Evolutionary conservation across 306 rosid genomes (phyloP).

Genomic region (Cicer chorassanicum): DNA sequence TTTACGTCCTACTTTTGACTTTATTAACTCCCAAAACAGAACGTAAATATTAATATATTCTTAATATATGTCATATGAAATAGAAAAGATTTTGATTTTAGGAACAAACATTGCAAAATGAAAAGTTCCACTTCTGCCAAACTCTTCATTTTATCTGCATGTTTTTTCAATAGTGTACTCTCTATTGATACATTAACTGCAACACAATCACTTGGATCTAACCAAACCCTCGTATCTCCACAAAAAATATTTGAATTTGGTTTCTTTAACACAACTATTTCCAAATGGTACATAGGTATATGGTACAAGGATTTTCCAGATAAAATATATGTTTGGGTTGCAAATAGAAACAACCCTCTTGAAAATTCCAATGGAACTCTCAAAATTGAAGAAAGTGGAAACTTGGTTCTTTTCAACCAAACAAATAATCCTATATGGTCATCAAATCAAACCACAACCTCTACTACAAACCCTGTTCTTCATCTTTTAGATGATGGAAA

Average conservation of each 20-base stretch:
- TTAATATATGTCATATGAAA: background rate
- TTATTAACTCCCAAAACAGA: background rate
- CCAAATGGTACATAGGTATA: constrained; percentile 60
- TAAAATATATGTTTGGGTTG: constrained; percentile 57
- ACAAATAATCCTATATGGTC: constrained; percentile 49
- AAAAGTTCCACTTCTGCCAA: constrained; percentile 30
- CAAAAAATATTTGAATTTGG: constrained; percentile 55
- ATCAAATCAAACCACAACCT: constrained; percentile 36
- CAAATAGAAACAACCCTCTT: constrained; percentile 63
- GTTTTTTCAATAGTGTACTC: constrained; percentile 17
- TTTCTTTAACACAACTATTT: constrained; percentile 42
- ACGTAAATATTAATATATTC: background rate
- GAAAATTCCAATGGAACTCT: constrained; percentile 50
- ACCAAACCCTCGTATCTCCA: constrained; percentile 60
- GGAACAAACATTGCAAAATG: constrained; percentile 43
- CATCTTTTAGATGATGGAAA: constrained; percentile 59
- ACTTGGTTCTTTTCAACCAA: constrained; percentile 45
- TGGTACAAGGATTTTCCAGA: constrained; percentile 54
- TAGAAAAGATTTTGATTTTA: background rate
- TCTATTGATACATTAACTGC: constrained; percentile 48
- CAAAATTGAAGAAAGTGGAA: constrained; percentile 44
- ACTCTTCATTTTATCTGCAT: constrained; percentile 9
- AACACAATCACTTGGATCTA: constrained; percentile 43
- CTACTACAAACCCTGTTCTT: constrained; percentile 39
- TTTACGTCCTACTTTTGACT: background rate